Conservation (phyloP, 1,284 basidiomycete genomes). For the Ustilago curta region DNA sequence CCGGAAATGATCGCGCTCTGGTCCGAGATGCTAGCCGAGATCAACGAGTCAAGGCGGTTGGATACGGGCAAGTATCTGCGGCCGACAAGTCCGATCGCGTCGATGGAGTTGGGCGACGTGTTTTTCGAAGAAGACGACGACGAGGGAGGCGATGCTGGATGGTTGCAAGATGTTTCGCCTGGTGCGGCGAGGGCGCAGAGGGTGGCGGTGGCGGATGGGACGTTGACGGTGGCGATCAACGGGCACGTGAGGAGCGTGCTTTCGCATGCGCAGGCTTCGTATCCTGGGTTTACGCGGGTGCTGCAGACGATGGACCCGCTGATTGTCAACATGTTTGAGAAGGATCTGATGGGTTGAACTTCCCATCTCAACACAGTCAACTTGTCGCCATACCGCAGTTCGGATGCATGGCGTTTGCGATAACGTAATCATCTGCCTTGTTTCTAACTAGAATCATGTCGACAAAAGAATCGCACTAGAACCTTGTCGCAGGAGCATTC, state of each 20-base stretch:
- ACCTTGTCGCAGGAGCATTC: constrained; percentile 66
- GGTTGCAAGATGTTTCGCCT: constrained; percentile 61
- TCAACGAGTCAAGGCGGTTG: constrained; percentile 46
- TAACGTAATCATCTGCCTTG: background rate
- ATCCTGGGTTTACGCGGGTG: constrained; percentile 34
- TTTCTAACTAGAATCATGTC: background rate
- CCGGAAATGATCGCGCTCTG: constrained; percentile 61
- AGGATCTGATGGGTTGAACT: constrained; percentile 44
- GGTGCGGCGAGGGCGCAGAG: constrained; percentile 52
- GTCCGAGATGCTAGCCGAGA: constrained; percentile 62
- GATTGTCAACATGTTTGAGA: constrained; percentile 61
- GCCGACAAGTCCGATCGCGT: constrained; percentile 46
- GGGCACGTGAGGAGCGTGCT: constrained; percentile 48
- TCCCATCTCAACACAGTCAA: too few relatives aligned
- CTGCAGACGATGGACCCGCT: constrained; percentile 59
- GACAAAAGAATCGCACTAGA: constrained; percentile 40
- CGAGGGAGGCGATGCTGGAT: constrained; percentile 38
- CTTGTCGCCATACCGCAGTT: too few relatives aligned
- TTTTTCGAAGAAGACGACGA: constrained; percentile 46
- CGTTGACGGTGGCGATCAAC: constrained; percentile 41
- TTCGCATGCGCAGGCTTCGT: constrained; percentile 40
- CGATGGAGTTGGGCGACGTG: constrained; percentile 45
- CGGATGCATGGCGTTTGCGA: too few relatives aligned
- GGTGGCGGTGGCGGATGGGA: constrained; percentile 52
- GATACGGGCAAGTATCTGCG: constrained; percentile 35